phyloP scores from a whole-genome alignment of 2,329 filamentous ascomycete species.

The Cladosporium sp. region DNA sequence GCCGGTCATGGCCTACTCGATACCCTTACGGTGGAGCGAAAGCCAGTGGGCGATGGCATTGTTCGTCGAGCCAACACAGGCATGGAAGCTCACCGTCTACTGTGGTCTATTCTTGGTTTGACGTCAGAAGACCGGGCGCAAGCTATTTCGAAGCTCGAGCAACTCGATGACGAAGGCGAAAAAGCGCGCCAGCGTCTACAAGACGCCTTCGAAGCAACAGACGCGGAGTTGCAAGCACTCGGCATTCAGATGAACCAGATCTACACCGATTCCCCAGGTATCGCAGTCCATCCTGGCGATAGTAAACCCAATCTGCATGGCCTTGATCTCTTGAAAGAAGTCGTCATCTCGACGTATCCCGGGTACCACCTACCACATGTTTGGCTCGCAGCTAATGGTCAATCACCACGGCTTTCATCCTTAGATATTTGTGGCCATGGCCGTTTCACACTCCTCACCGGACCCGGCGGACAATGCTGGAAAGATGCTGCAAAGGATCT shows the following conservation, averaged over 20 bases:
- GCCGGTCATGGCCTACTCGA: conserved; percentile 24
- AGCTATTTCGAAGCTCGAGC: background rate
- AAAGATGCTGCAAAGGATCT: too few species aligned
- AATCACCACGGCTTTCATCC: too few species aligned
- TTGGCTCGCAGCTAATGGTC: too few species aligned
- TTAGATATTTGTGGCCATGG: too few species aligned
- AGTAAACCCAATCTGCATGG: too few species aligned
- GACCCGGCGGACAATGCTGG: too few species aligned
- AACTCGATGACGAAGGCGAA: background rate
- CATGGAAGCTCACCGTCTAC: conserved; percentile 24
- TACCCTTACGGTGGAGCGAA: conserved; percentile 29
- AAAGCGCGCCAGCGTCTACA: conserved; percentile 31
- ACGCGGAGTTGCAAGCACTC: conserved; percentile 44
- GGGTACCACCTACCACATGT: too few species aligned
- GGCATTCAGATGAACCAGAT: conserved; percentile 56
- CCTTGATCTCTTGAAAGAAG: too few species aligned
- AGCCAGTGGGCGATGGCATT: conserved; percentile 42
- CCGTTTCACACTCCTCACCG: too few species aligned
- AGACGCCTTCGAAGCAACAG: conserved; percentile 12
- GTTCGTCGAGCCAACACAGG: conserved; percentile 54
- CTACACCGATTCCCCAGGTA: conserved; percentile 43
- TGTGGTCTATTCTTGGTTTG: background rate
- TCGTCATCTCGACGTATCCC: too few species aligned
- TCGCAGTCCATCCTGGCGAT: too few species aligned
- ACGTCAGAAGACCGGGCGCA: background rate